Evolutionary conservation across 2,329 filamentous ascomycete species (phyloP), one percentile per base, ranked within the genome.

Genomic region (Dothistroma pini): DNA sequence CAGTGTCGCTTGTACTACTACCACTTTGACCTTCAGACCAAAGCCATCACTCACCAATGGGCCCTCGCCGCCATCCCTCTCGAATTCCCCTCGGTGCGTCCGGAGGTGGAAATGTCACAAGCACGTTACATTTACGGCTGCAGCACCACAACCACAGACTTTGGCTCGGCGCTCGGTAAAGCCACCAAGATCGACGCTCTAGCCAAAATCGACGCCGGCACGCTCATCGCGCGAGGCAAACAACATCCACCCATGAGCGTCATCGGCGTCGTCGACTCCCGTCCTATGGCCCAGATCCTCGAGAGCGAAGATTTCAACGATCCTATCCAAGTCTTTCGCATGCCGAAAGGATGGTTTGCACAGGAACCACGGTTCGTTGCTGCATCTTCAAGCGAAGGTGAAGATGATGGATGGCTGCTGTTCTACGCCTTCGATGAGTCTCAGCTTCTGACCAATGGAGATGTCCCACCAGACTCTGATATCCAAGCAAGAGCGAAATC

Each of bases 1-100:
- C 85, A 90, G 71, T 90, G 87, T 61, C 81, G 87, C 5, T 77
- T 90, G 0, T 90, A 89, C 72, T 89, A 89, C 69, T 89, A 89
- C 69, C 79, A 80, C 41, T 89, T 90, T 68, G 75, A 78, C 1
- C 72, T 88, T 1, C 52, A 68, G 0, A 67, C 68, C 2, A 60
- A 59, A 21, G 48, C 58, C 14, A 87, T 89, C 48, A 78, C 77
- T 0, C 80, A 87, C 52, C 85, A 90, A 66, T 89, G 86, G 77
- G 86, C 85, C 0, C 75, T 90, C 0, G 82, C 84, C 0, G 79
- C 84, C 1, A 84, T 90, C 48, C 83, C 86, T 0, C 87, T 90
- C 59, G 88, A 90, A 63, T 90, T 90, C 56, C 87, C 88, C 0
- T 83, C 84, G 0, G 74, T 89, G 0, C 79, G 82, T 0, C 80